A percentile compares a stretch with the other conserved stretches of the same genome.
These are phyloP conservation scores for Yarrowia alimentaria DNA, from an alignment of 805 yeast genomes.

Conservation along the genomic window DNA sequence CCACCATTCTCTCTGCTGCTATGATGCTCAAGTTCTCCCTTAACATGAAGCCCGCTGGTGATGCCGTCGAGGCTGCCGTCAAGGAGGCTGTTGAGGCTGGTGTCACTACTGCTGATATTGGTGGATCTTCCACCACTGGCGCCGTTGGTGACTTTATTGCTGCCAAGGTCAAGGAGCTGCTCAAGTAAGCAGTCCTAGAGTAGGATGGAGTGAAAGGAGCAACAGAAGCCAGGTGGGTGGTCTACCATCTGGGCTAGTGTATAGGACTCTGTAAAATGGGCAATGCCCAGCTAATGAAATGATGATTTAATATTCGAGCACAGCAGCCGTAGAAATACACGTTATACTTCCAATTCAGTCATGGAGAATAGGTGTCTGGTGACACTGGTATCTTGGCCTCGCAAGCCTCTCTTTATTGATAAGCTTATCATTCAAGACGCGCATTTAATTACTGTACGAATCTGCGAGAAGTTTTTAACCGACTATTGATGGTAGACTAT, in stretches of 20 bases:
- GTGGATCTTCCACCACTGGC: slow-evolving; percentile 76
- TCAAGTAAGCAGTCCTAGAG: slow-evolving; percentile 39
- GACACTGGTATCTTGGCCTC: too few relatives aligned
- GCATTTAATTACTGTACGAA: too few relatives aligned
- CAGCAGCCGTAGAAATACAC: too few relatives aligned
- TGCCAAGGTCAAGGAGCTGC: slow-evolving; percentile 59
- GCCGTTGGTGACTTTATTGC: slow-evolving; percentile 97
- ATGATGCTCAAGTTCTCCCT: slow-evolving; percentile 95
- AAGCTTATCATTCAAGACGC: too few relatives aligned
- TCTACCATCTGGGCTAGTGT: slow-evolving; percentile 13
- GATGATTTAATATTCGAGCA: too few relatives aligned
- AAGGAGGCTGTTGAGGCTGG: slow-evolving; percentile 75
- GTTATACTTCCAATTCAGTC: too few relatives aligned
- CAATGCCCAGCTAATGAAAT: slow-evolving; percentile 15
- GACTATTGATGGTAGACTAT: too few relatives aligned
- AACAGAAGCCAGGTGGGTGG: neutral
- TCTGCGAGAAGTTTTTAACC: too few relatives aligned
- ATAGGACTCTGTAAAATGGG: slow-evolving; percentile 18
- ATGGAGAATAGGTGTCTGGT: too few relatives aligned
- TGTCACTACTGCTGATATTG: slow-evolving; percentile 86
- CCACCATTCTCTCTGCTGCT: slow-evolving; percentile 92
- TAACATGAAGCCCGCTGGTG: slow-evolving; percentile 79
- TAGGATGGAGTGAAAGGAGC: neutral
- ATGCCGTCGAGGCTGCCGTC: slow-evolving; percentile 85
- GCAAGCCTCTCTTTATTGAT: too few relatives aligned